A percentile compares a stretch with the other conserved stretches of the same genome.
Evolutionary conservation across 2,329 filamentous ascomycete genomes (phyloP).

Genomic region (Tolypocladium ovalisporum): DNA sequence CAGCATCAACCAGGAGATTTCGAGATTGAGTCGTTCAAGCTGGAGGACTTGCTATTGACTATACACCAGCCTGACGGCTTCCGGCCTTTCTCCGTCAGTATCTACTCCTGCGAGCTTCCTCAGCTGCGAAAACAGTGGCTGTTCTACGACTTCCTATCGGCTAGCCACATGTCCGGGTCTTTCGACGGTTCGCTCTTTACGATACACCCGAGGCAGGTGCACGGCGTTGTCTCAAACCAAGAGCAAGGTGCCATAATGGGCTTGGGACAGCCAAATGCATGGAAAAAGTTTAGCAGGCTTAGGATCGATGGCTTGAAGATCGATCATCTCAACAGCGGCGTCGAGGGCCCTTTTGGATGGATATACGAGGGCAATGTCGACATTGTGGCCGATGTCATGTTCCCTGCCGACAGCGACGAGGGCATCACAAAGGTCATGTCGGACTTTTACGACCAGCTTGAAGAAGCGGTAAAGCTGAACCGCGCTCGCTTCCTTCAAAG

Average conservation of each 20-base stretch:
- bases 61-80: constrained; percentile 85
- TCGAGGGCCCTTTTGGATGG: constrained; percentile 92
- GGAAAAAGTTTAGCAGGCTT: constrained; percentile 93
- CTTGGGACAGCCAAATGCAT: constrained; percentile 57
- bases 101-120: constrained; percentile 90
- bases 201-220: constrained; percentile 86
- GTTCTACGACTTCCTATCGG: constrained; percentile 93
- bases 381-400: constrained; percentile 91
- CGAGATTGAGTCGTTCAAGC: constrained; percentile 91
- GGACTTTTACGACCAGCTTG: constrained; percentile 94
- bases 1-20: constrained; percentile 88
- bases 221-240: constrained; percentile 57
- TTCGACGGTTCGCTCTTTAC: constrained; percentile 95
- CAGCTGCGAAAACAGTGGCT: constrained; percentile 92
- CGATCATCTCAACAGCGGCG: constrained; percentile 87
- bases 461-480: constrained; percentile 79
- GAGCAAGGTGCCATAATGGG: constrained; percentile 42
- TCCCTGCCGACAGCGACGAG: constrained; percentile 78
- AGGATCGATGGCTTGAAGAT: constrained; percentile 91
- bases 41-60: constrained; percentile 86
- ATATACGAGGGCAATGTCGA: constrained; percentile 96
- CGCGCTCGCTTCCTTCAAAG: constrained; percentile 51
- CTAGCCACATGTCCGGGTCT: constrained; percentile 91
- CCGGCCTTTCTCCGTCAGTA: constrained; percentile 89
- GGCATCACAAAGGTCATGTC: constrained; percentile 88